Base-by-base conservation (phyloP, 2,329 filamentous ascomycete genomes). In the Colletotrichum navitas region DNA sequence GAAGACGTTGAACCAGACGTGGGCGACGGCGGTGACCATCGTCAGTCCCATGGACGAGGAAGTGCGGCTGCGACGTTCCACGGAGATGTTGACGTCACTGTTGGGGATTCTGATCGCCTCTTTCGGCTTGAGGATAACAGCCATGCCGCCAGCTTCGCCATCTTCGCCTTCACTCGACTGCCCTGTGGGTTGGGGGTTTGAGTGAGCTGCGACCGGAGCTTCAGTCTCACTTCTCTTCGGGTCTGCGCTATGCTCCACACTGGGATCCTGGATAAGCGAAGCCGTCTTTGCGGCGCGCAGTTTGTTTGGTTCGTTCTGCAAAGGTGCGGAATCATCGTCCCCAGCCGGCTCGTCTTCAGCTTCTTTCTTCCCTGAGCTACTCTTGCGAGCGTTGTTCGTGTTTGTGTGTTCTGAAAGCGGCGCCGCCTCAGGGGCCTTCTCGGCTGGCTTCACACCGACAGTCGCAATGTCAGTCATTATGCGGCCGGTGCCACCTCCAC, bases 1-100 rank as follows among this genome's bases (percentile, higher is more conserved):
- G 81, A 91, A 98, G 1, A 91, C 86, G 78, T 99, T 99, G 85
- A 98, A 97, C 96, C 96, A 99, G 21, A 97, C 93, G 77, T 98
- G 95, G 0, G 95, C 95, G 12, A 98, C 91, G 0, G 95, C 91
- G 0, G 95, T 97, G 4, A 98, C 94, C 91, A 98, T 94, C 0
- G 94, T 94, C 75, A 94, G 89, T 1, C 94, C 92, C 81, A 96
- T 92, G 12, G 89, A 89, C 76, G 93, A 93, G 5, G 89, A 88
- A 1, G 93, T 90, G 77, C 92, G 93, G 81, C 94, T 97, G 45
- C 95, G 90, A 10, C 94, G 89, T 82, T 98, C 95, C 32, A 98
- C 90, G 61, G 94, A 91, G 74, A 98, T 93, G 79, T 97, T 97
- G 75, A 98, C 87, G 78, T 98, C 96, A 79, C 92, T 94, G 58